A percentile compares a stretch with the other conserved stretches of the same genome.
Conservation (phyloP, 192 early-diverging fungal species). For the Umbelopsis sp. region DNA sequence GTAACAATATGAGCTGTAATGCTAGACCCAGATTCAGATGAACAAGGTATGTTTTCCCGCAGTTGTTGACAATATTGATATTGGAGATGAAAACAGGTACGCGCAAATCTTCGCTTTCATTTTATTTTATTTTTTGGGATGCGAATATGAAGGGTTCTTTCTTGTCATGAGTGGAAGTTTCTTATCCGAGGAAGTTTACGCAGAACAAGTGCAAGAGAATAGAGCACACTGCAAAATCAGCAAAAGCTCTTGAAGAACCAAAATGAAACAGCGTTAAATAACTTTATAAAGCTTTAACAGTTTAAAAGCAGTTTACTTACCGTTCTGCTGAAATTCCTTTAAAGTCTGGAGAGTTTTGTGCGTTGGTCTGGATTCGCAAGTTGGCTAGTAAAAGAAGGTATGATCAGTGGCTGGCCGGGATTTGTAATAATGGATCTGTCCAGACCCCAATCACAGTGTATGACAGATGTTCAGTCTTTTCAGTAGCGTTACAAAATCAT, state of each 20-base stretch:
- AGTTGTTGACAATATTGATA: too few relatives aligned
- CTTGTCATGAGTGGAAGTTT: neutral
- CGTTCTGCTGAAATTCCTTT: slow-evolving; percentile 76
- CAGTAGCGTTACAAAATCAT: neutral
- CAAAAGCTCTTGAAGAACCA: slow-evolving; percentile 77
- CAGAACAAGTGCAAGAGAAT: slow-evolving; percentile 89
- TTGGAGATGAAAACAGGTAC: too few relatives aligned
- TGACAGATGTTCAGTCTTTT: neutral
- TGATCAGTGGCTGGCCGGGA: neutral
- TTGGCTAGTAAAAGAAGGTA: slow-evolving; percentile 58
- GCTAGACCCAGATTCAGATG: too few relatives aligned
- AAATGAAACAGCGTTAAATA: neutral
- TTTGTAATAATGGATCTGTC: slow-evolving; percentile 15
- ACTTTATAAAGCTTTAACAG: neutral
- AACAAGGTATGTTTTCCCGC: too few relatives aligned
- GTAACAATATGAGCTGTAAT: too few relatives aligned
- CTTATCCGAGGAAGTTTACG: slow-evolving; percentile 91
- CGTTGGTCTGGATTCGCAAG: slow-evolving; percentile 92
- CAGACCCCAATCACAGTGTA: neutral
- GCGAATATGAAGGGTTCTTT: neutral
- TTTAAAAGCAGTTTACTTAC: slow-evolving; percentile 40
- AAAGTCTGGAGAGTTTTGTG: slow-evolving; percentile 72
- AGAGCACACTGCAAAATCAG: slow-evolving; percentile 87
- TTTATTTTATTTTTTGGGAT: too few relatives aligned
- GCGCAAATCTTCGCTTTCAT: too few relatives aligned